Evolutionary conservation across 495 filamentous ascomycete species (phyloP), one percentile per base, ranked within the genome.

Genomic region (Talaromyces proteolyticus): DNA sequence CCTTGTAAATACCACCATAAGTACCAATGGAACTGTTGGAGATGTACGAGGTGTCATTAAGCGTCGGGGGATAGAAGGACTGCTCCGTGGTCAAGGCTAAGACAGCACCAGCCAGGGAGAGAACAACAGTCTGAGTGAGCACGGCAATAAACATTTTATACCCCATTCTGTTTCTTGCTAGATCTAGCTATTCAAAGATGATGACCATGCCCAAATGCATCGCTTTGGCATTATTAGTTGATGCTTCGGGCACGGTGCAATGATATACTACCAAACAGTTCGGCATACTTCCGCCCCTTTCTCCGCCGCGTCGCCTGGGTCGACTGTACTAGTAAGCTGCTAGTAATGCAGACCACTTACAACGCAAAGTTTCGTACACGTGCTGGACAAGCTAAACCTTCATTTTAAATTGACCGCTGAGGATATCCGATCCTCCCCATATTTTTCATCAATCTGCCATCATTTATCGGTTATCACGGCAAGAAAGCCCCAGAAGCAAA

Each of bases 1-100:
- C 70, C 17, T 57, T 49, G 53, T 72, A 73, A 37, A 68, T 63
- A 11, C 68, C 70, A 2, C 70, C 70, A 50, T 72, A 69, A 0
- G 64, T 67, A 7, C 64, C 70, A n/a, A 66, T 58, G 4, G 68
- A 68, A 16, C 54, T 39, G 26, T 73, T 64, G 51, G 62, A 56
- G 38, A 73, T 73, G 44, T 64, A 72, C 16, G 65, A 55, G 19
- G 62, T 67, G 22, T 69, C 48, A 50, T 70, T 68, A 3, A 73
- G 61, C 23, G 34, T 51, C 5, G 55, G 61, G 1, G 69, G 69
- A 23, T 73, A 73, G 57, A 73, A 73, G 25, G 59, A 62, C 39
- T 69, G 63, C 36, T 55, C 53, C 21, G 64, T 54, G 23, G 19
- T 38, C 56, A 29, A 52, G 3, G n/a, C 22, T 18, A 29, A 22